These are phyloP conservation scores for Eucalyptus victrix DNA, from an alignment of 345 rosid species.

Conservation along the genomic window DNA sequence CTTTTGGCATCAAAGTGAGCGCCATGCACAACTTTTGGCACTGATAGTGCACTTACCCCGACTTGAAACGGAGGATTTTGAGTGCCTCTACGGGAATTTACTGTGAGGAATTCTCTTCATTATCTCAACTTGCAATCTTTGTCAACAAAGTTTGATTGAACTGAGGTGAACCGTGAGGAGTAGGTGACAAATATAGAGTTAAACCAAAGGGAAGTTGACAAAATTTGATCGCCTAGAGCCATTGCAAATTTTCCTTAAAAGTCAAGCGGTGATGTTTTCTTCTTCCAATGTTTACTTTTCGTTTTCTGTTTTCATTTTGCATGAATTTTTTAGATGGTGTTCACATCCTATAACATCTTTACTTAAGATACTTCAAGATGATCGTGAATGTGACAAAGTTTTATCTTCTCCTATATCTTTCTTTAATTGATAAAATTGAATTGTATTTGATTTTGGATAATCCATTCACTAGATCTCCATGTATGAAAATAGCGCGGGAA, in stretches of 20 bases:
- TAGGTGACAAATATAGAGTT: too few species aligned
- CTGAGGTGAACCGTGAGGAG: background rate
- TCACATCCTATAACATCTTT: background rate
- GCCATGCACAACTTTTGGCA: too few species aligned
- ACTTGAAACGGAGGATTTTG: conserved; percentile 3
- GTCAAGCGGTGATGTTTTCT: background rate
- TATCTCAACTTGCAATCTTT: background rate
- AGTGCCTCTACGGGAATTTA: conserved; percentile 49
- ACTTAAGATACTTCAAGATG: background rate
- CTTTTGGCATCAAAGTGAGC: too few species aligned
- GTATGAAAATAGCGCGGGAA: conserved; percentile 13
- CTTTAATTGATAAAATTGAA: background rate
- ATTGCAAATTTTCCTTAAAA: background rate
- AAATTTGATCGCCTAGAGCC: background rate
- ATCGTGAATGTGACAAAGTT: background rate
- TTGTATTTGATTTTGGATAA: background rate
- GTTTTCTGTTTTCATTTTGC: background rate
- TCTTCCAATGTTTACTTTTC: background rate
- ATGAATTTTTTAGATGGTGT: background rate
- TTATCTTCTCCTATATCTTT: background rate
- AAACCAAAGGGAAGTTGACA: background rate
- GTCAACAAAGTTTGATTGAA: background rate
- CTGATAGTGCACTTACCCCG: too few species aligned
- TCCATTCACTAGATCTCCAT: background rate
- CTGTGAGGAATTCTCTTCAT: conserved; percentile 58